Base-by-base conservation (phyloP, 2,329 filamentous ascomycete genomes). In the Metarhizium guizhouense region DNA sequence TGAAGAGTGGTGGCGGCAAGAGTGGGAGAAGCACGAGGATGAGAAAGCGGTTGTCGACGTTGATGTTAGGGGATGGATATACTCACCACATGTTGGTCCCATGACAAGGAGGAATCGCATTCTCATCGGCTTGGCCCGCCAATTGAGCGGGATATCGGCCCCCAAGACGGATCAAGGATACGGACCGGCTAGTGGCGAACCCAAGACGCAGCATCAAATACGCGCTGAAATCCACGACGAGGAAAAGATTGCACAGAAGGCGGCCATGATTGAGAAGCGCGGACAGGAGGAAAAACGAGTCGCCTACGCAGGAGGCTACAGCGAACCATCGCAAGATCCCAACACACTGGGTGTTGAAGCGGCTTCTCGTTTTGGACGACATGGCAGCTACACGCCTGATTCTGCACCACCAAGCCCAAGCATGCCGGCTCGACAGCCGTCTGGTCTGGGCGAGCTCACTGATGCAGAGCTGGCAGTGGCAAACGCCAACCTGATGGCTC, bases 61-160 rank as follows among this genome's bases (percentile, higher is more conserved):
- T 6, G 93, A 99, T 68, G 90, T 99, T 29, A 82, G 93, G 62
- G 94, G 94, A 14, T 99, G 95, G 94, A 82, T 97, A 53, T 99
- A 96, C 70, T 84, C 85, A 43, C 93, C 93, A 18, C 89, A 93
- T 64, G 81, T 80, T 61, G 91, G 90, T 0, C 91, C 90, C 4
- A 85, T 96, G 81, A 93, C 83, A 30, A 82, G 92, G 62, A 90
- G 90, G 65, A 95, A 96, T 65, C 82, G 94, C 42, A 77, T 97
- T 58, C 77, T 96, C 64, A 84, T 99, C 54, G 90, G 92, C 0
- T 77, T 97, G 29, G 93, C 93, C 14, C 81, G 92, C 54, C 87
- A 94, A 64, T 74, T 99, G 47, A 95, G 91, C 63, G 94, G 94
- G 0, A 84, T 99, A 40, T 87, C 91, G 34, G 82, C 86, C 4